Evolutionary conservation across 805 yeast genomes (phyloP), one percentile per base, ranked within the genome.

Genomic region (Spathaspora gorwiae): DNA sequence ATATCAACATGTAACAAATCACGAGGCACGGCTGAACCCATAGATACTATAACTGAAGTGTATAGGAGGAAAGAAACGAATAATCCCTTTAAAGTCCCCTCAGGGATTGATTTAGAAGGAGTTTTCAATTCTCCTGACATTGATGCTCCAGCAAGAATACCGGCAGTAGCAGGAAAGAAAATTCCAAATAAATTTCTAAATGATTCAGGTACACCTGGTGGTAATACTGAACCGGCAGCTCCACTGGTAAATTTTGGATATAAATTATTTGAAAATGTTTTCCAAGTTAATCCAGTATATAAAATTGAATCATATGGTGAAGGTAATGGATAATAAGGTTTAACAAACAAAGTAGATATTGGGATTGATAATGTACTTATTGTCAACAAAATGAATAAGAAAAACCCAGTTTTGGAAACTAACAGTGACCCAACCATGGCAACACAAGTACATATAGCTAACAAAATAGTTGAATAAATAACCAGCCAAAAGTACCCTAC

Each of bases 101-200:
- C 75, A 0, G 99, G 99, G 39, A 94, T 94, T 1, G 95, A 80
- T 55, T 78, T 80, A 0, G 97, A 88, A 0, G 99, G 99, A 45
- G 78, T 81, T 45, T 78, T 70, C 50, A 94, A 73, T 55, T 90
- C 97, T 14, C 99, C 98, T 35, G 97, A 89, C 99, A 94, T 94
- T 24, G 96, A 87, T 1, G 99, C 97, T 13, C 99, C 99, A 2
- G 99, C 98, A 64, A 94, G 84, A 26, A 94, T 90, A 47, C 99
- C 99, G 6, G 98, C 97, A 0, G 99, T 92, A 1, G 99, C 97
- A 9, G 99, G 97, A 70, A 94, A 94, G 61, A 94, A 89, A 38
- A 94, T 87, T 3, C 98, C 98, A 76, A 94, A 94, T 51, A 95
- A 66, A 60, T 87, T 85, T 44, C 83, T 80, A 58, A 92, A 89